Percentiles rank a stretch among this genome's conserved stretches.
These are phyloP conservation scores for Venturia asperata DNA, from an alignment of 2,329 filamentous ascomycete genomes.

Conservation along the genomic window DNA sequence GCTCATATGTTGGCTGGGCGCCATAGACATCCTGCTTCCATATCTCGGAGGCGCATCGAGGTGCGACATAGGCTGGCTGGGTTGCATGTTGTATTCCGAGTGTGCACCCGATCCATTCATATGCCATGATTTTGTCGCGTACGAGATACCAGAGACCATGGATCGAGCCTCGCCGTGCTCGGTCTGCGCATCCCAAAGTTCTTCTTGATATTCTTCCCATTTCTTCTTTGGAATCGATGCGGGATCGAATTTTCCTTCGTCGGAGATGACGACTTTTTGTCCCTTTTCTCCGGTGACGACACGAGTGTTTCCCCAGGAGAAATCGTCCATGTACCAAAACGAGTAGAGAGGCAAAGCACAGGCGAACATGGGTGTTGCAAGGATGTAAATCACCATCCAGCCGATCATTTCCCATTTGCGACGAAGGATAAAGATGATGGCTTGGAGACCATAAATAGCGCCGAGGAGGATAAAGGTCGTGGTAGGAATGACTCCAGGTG, in stretches of 20 bases:
- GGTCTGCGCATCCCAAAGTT: constrained; percentile 96
- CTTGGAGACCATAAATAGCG: constrained; percentile 95
- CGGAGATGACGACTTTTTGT: constrained; percentile 84
- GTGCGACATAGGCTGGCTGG: constrained; percentile 51
- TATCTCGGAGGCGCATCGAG: constrained; percentile 48
- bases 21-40: constrained; percentile 47
- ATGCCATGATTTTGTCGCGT: constrained; percentile 73
- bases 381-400: constrained; percentile 95
- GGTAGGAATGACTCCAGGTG: constrained; percentile 62
- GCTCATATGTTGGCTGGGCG: constrained; percentile 44
- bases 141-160: constrained; percentile 88
- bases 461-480: constrained; percentile 85
- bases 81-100: constrained; percentile 59
- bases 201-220: constrained; percentile 98
- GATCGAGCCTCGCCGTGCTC: constrained; percentile 70
- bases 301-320: constrained; percentile 98
- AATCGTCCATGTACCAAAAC: constrained; percentile 99
- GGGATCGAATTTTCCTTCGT: constrained; percentile 97
- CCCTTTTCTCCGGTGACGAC: constrained; percentile 91
- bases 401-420: constrained; percentile 99
- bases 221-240: constrained; percentile 89
- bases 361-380: constrained; percentile 86
- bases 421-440: constrained; percentile 90
- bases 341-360: constrained; percentile 85
- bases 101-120: constrained; percentile 16